Evolutionary conservation across 352 stramenopile genomes (phyloP).

Genomic region (Thraustotheca clavata): DNA sequence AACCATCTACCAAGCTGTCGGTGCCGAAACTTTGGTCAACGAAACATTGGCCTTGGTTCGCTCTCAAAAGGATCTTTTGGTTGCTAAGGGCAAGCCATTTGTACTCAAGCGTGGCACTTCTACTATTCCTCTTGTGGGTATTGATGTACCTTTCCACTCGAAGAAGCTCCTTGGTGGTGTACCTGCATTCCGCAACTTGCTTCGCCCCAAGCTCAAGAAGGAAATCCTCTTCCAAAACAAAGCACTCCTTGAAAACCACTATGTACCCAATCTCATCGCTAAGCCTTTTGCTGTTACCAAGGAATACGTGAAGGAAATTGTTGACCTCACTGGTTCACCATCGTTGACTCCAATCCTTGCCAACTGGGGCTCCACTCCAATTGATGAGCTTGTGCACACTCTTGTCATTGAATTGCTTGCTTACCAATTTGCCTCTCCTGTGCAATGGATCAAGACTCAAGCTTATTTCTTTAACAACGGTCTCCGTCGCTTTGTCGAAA

Average conservation of each 20-base stretch:
- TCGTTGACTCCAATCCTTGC: conserved; percentile 56
- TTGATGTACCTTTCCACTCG: conserved; percentile 88
- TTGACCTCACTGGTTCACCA: conserved; percentile 58
- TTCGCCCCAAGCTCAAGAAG: conserved; percentile 61
- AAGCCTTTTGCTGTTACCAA: conserved; percentile 68
- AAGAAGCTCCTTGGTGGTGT: conserved; percentile 73
- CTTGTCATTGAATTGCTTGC: conserved; percentile 80
- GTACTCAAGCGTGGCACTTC: conserved; percentile 48
- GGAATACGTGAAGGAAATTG: conserved; percentile 68
- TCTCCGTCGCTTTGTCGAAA: conserved; percentile 72
- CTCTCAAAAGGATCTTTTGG: conserved; percentile 49
- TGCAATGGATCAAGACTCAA: conserved; percentile 88
- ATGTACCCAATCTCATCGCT: conserved; percentile 82
- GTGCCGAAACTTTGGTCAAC: conserved; percentile 41
- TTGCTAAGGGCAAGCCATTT: conserved; percentile 47
- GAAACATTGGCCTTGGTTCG: conserved; percentile 48
- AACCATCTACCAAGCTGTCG: conserved; percentile 20
- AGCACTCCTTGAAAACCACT: conserved; percentile 57
- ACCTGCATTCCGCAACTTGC: conserved; percentile 61
- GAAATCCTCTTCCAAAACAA: conserved; percentile 60
- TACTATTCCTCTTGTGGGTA: conserved; percentile 82
- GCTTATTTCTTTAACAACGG: conserved; percentile 53
- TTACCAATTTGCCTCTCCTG: conserved; percentile 84
- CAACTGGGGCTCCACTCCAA: conserved; percentile 58
- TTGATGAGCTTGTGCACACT: conserved; percentile 57